These are phyloP conservation scores for Hibiscus syriacus DNA, from an alignment of 345 rosid genomes.

Conservation along the genomic window DNA sequence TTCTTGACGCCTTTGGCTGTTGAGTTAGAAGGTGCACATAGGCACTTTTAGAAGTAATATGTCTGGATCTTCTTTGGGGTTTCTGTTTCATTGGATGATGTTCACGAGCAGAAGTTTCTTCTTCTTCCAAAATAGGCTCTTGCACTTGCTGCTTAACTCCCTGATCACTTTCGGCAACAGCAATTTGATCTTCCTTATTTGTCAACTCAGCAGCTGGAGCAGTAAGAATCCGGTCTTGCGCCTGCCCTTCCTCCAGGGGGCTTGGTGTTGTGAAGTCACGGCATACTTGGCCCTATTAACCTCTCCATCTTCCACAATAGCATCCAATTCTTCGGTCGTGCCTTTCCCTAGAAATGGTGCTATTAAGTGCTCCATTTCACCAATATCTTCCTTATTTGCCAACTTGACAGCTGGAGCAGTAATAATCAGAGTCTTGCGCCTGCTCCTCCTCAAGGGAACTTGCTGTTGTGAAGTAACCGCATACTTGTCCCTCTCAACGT, in stretches of 20 bases:
- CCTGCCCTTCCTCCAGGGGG: constrained; percentile 22
- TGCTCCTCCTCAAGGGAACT: constrained; percentile 21
- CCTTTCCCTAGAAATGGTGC: not conserved
- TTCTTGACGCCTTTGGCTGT: not conserved
- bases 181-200: constrained; percentile 6
- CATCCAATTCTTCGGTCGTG: not conserved
- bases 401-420: constrained; percentile 9
- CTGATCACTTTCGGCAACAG: not conserved
- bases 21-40: constrained; percentile 2
- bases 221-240: constrained; percentile 12
- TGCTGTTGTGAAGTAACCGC: not conserved
- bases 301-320: not conserved
- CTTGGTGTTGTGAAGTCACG: not conserved
- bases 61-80: constrained; percentile 13
- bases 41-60: not conserved
- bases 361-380: no score
- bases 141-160: constrained; percentile 4
- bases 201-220: constrained; percentile 6
- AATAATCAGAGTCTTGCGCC: constrained; percentile 14
- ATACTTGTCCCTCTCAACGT: constrained; percentile 7
- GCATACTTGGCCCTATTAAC: constrained; percentile 5
- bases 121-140: constrained; percentile 11
- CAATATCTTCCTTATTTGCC: constrained; percentile 3
- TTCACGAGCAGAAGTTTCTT: not conserved
- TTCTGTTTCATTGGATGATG: constrained; percentile 11